Evolutionary conservation across 805 yeast species (phyloP), one percentile per base, ranked within the genome.

Genomic region (Vanderwaltozyma verrucispora): DNA sequence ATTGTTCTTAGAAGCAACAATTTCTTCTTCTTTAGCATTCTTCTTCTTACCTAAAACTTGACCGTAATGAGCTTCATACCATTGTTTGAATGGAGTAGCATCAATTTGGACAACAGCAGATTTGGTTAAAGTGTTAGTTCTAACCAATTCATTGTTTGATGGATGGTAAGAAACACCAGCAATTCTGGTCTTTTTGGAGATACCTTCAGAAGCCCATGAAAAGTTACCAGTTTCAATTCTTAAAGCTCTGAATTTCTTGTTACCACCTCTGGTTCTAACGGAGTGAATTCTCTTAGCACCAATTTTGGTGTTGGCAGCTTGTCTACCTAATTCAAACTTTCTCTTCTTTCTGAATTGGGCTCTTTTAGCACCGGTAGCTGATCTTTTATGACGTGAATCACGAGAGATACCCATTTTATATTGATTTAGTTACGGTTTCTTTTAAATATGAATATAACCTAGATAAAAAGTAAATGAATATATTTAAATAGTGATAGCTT

Each of bases 301-400:
- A 64, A 89, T 88, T 79, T 86, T 87, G 75, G 98, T 89, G 88
- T 83, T 86, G 66, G 98, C 95, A 62, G 96, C 80, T 78, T 92
- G 97, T 76, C 98, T 92, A 63, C 98, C 98, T 71, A 84, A 80
- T 76, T 89, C 98, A 68, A 92, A 89, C 92, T 89, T 89, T 80
- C 98, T 80, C 95, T 89, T 89, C 88, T 89, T 89, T 86, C 97
- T 89, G 94, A 80, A 85, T 74, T 86, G 94, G 72, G 97, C 97
- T 75, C 96, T 87, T 75, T 86, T 88, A 69, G 98, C 98, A 83
- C 98, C 98, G 67, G 98, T 88, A 72, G 94, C 95, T 64, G 96
- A 74, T 75, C 97, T 92, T 84, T 89, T 89, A 87, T 92, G 97
- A 76, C 96, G 96, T 72, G 97, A 89, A 79, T 92, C 97, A 80